Evolutionary conservation across 2,329 filamentous ascomycete genomes (phyloP), one percentile per base, ranked within the genome.

Genomic region (Metarhizium brunneum): DNA sequence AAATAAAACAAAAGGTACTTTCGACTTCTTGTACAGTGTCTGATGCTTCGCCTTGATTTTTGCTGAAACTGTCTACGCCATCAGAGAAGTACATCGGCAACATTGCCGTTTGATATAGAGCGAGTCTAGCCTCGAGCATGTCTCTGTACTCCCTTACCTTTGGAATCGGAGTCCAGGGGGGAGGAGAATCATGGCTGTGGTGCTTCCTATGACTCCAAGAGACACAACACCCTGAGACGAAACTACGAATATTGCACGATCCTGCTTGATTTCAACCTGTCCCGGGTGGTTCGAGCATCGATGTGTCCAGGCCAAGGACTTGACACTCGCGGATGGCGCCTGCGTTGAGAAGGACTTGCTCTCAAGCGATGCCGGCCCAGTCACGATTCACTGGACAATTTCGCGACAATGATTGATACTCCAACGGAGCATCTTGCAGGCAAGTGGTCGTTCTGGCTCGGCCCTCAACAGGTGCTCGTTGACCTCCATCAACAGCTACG

Each of bases 151-250:
- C 85, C 59, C 97, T 96, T 71, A 80, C 83, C 56, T 73, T 73
- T 20, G 70, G 71, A 56, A 71, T 71, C 40, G 82, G 86, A 58
- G 80, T 84, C 38, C 77, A 84, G 60, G 99, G 94, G 94, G 94
- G 87, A 90, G 70, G 78, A 96, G 53, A 96, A 97, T 72, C 87
- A 90, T 58, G 94, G 92, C 56, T 94, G 99, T 65, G 94, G 94
- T 68, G 94, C 94, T 54, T 99, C 97, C 75, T 99, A 99, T 71
- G 94, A 94, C 2, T 94, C 94, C 53, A 99, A 99, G 82, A 96
- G 97, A 94, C 86, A 85, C 53, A 92, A 96, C 72, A 90, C 90
- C 49, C 77, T 96, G 62, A 84, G 85, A 71, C 83, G 92, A 69
- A 89, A 72, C 54, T 68, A 69, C 59, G 70, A 73, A 63, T 73